Percentiles rank a stretch among this genome's conserved stretches.
Evolutionary conservation across 2,329 filamentous ascomycete genomes (phyloP).

Genomic region (Volutella citrinella): DNA sequence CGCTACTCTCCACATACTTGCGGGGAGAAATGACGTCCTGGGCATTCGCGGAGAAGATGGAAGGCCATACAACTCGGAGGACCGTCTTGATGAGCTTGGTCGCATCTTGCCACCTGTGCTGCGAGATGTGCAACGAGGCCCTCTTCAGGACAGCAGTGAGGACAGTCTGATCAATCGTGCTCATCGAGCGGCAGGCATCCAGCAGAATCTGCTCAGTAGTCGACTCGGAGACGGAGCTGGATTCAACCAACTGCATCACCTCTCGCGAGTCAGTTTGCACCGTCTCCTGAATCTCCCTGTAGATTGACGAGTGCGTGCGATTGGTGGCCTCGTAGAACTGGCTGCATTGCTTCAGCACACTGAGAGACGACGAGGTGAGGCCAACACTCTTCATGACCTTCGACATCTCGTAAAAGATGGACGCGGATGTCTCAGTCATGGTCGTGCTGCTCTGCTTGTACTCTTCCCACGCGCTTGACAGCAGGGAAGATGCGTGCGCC

Average conservation of each 20-base stretch:
- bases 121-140: constrained; percentile 38
- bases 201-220: background rate
- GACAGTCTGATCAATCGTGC: background rate
- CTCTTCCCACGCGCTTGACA: constrained; percentile 46
- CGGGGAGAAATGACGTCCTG: constrained; percentile 41
- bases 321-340: constrained; percentile 35
- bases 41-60: constrained; percentile 41
- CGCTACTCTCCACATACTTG: constrained; percentile 40
- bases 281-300: constrained; percentile 41
- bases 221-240: background rate
- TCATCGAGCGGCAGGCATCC: background rate
- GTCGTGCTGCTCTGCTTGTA: constrained; percentile 42
- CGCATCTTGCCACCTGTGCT: constrained; percentile 45
- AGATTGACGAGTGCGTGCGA: constrained; percentile 28
- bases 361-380: constrained; percentile 34
- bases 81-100: constrained; percentile 42
- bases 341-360: constrained; percentile 42
- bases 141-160: constrained; percentile 28
- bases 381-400: constrained; percentile 36
- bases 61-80: constrained; percentile 43
- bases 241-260: background rate
- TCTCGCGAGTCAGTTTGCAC: constrained; percentile 40
- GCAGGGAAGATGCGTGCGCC: constrained; percentile 41
- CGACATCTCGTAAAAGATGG: constrained; percentile 37
- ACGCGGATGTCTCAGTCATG: constrained; percentile 35